Percentiles rank a stretch among this genome's conserved stretches.
Evolutionary conservation across 208 protist species (phyloP).

Genomic region (Acanthamoeba sp.): DNA sequence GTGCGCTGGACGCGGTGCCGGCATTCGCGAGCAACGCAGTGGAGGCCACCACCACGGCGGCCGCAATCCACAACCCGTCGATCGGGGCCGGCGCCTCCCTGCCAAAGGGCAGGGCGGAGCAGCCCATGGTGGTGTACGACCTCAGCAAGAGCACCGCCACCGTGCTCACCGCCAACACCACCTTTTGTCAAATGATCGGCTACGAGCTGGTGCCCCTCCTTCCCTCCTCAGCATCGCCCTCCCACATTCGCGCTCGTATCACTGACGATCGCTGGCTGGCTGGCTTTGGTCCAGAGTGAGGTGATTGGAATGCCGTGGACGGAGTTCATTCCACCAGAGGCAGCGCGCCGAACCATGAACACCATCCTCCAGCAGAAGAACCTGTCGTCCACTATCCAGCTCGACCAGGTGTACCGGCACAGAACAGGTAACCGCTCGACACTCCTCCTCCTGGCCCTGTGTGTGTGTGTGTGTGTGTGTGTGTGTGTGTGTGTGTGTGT

Average conservation of each 20-base stretch:
- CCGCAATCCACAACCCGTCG: neutral
- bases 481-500: no score
- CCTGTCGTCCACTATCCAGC: slow-evolving; percentile 6
- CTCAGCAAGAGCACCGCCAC: slow-evolving; percentile 59
- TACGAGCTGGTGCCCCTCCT: slow-evolving; percentile 53
- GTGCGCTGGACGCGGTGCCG: slow-evolving; percentile 29
- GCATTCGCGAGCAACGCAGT: neutral
- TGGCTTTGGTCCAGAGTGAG: no score
- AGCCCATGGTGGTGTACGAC: slow-evolving; percentile 75
- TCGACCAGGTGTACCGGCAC: slow-evolving; percentile 71
- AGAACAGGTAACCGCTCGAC: slow-evolving; percentile 25
- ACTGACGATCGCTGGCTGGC: no score
- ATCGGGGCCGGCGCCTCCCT: neutral
- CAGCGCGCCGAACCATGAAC: slow-evolving; percentile 63
- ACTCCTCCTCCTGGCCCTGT: no score
- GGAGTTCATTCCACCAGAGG: slow-evolving; percentile 71
- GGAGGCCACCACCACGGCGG: neutral
- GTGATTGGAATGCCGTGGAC: slow-evolving; percentile 74
- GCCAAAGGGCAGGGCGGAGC: slow-evolving; percentile 10
- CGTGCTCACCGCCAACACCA: slow-evolving; percentile 73
- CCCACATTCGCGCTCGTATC: no score
- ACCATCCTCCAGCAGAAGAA: slow-evolving; percentile 58
- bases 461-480: no score
- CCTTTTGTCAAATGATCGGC: slow-evolving; percentile 75
- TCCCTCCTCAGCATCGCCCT: neutral